Conservation (phyloP, 805 yeast genomes). For the Isabelozyma rhagii region DNA sequence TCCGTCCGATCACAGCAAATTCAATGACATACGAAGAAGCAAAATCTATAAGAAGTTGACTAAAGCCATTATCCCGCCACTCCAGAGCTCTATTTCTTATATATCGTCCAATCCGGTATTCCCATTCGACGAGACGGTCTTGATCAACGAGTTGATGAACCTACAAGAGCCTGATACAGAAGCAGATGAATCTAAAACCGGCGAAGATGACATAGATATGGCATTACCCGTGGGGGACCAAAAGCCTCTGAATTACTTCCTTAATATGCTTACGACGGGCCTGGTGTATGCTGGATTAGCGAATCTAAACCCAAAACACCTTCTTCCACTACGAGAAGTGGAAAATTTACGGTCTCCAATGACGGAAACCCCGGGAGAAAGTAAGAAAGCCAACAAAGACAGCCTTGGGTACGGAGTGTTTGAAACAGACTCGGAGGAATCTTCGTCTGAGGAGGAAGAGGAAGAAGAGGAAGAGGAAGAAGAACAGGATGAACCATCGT, state of each 20-base stretch:
- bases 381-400: slow-evolving; percentile 1
- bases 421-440: neutral
- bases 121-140: neutral
- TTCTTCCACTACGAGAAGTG: too few relatives aligned
- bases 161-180: neutral
- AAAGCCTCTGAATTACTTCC: slow-evolving; percentile 21
- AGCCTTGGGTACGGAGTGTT: neutral
- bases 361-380: neutral
- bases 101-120: neutral
- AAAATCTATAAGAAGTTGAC: slow-evolving; percentile 2
- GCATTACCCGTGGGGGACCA: slow-evolving; percentile 22
- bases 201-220: slow-evolving; percentile 26
- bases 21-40: too few relatives aligned
- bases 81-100: slow-evolving; percentile 4
- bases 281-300: slow-evolving; percentile 26
- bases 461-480: neutral
- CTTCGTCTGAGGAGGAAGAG: neutral
- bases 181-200: neutral
- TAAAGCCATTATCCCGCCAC: slow-evolving; percentile 7
- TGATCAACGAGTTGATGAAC: too few relatives aligned
- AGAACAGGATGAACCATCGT: neutral
- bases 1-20: too few relatives aligned
- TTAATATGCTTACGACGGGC: slow-evolving; percentile 28
- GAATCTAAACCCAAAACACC: slow-evolving; percentile 2
- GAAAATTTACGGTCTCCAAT: too few relatives aligned